A percentile compares a stretch with the other conserved stretches of the same genome.
phyloP scores from a whole-genome alignment of 1,284 basidiomycete species.

The Papiliotrema laurentii region DNA sequence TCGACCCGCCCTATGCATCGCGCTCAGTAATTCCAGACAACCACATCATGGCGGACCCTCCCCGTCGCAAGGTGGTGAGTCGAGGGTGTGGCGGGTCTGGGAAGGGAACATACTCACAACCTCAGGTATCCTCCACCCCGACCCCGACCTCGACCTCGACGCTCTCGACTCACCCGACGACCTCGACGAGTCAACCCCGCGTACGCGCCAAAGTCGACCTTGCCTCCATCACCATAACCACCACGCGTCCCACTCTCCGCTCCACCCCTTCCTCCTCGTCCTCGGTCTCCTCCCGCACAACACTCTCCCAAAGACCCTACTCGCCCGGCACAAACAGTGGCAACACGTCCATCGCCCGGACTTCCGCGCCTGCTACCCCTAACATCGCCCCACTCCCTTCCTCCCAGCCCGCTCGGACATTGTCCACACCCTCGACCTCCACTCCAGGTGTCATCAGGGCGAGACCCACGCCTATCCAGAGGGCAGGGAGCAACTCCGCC shows the following conservation, averaged over 20 bases:
- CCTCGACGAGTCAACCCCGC: conserved; percentile 7
- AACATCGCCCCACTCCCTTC: conserved; percentile 5
- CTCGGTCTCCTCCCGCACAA: not conserved
- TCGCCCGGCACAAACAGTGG: not conserved
- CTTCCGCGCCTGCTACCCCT: not conserved
- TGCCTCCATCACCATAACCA: conserved; percentile 8
- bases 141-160: too few relatives aligned
- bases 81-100: too few relatives aligned
- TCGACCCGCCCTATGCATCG: too few relatives aligned
- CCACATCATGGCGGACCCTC: too few relatives aligned
- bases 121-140: too few relatives aligned
- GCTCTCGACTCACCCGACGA: too few relatives aligned
- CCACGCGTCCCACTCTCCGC: conserved; percentile 7
- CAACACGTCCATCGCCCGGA: not conserved
- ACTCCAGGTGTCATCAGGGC: not conserved
- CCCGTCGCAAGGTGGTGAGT: too few relatives aligned
- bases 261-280: conserved; percentile 11
- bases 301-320: not conserved
- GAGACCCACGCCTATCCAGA: not conserved
- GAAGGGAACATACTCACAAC: too few relatives aligned
- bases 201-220: conserved; percentile 21
- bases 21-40: too few relatives aligned
- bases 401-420: too few relatives aligned
- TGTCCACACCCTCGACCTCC: not conserved
- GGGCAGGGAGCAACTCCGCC: not conserved